These are phyloP conservation scores for Starmerella geochares DNA, from an alignment of 805 yeast genomes.

Conservation along the genomic window DNA sequence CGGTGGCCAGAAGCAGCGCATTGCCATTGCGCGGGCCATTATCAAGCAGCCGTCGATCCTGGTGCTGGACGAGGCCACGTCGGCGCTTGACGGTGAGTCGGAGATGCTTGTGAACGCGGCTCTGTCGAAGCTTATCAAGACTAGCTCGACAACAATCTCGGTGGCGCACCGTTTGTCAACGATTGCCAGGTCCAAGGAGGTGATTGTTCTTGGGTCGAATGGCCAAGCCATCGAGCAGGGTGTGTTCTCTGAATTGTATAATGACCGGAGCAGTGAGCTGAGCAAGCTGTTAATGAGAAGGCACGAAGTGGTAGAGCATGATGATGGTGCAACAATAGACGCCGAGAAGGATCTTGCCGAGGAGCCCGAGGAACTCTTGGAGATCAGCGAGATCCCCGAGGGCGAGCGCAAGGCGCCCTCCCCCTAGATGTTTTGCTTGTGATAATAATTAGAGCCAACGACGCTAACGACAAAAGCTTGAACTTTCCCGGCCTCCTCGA, in stretches of 20 bases:
- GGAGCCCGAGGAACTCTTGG: constrained; percentile 11
- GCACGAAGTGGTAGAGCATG: constrained; percentile 18
- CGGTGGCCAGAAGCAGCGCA: constrained; percentile 92
- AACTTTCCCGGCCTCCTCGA: neutral
- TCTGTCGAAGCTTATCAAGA: constrained; percentile 43
- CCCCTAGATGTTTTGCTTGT: too few species aligned
- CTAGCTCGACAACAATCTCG: constrained; percentile 60
- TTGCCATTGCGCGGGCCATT: constrained; percentile 82
- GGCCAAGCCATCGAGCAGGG: constrained; percentile 73
- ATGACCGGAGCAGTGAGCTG: constrained; percentile 38
- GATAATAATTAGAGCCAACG: neutral
- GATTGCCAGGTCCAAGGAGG: constrained; percentile 68
- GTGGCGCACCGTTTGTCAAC: constrained; percentile 90
- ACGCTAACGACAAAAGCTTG: neutral
- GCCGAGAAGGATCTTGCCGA: constrained; percentile 14
- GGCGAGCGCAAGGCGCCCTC: constrained; percentile 12
- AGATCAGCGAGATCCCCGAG: constrained; percentile 13
- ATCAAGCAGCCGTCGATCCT: constrained; percentile 69
- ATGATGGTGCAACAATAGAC: neutral
- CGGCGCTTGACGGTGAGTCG: constrained; percentile 81
- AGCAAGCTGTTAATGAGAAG: constrained; percentile 34
- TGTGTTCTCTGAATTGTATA: constrained; percentile 42
- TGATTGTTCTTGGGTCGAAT: constrained; percentile 63
- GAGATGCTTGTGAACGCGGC: constrained; percentile 78
- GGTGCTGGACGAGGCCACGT: constrained; percentile 86